Conservation (phyloP, 495 filamentous ascomycete genomes). For the Daldinia loculata region DNA sequence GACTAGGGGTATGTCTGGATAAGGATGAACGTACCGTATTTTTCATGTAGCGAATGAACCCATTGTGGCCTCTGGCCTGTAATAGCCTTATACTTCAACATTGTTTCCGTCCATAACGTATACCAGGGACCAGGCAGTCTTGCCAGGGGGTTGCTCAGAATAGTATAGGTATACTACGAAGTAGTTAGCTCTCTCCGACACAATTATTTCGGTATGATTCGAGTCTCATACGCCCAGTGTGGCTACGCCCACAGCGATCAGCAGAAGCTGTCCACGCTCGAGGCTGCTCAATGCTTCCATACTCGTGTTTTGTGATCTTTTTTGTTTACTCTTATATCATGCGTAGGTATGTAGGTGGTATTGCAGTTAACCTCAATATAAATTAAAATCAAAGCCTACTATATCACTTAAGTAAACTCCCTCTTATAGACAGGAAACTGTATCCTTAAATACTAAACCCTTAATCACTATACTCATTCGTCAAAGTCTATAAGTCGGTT, state of each 20-base stretch:
- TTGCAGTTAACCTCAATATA: not conserved
- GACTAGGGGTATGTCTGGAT: not conserved
- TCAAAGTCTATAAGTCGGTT: not conserved
- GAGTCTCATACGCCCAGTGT: constrained; percentile 21
- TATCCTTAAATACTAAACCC: not conserved
- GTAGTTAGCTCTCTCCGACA: constrained; percentile 9
- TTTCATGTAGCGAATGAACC: constrained; percentile 54
- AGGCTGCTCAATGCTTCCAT: constrained; percentile 19
- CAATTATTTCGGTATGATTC: not conserved
- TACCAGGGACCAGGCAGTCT: constrained; percentile 44
- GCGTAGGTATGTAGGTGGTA: not conserved
- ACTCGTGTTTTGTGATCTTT: not conserved
- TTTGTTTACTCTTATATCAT: not conserved
- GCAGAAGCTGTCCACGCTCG: constrained; percentile 13
- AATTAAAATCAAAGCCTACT: not conserved
- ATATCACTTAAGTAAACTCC: not conserved
- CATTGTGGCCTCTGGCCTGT: constrained; percentile 47
- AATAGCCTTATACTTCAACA: constrained; percentile 48
- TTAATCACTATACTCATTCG: not conserved
- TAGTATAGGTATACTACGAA: constrained; percentile 23
- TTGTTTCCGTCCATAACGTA: constrained; percentile 50
- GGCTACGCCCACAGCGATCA: constrained; percentile 2
- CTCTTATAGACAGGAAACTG: not conserved
- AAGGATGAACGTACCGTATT: constrained; percentile 49
- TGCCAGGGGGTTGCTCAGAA: constrained; percentile 35